Evolutionary conservation across 2,329 filamentous ascomycete species (phyloP).

Genomic region (Exophiala xenobiotica): DNA sequence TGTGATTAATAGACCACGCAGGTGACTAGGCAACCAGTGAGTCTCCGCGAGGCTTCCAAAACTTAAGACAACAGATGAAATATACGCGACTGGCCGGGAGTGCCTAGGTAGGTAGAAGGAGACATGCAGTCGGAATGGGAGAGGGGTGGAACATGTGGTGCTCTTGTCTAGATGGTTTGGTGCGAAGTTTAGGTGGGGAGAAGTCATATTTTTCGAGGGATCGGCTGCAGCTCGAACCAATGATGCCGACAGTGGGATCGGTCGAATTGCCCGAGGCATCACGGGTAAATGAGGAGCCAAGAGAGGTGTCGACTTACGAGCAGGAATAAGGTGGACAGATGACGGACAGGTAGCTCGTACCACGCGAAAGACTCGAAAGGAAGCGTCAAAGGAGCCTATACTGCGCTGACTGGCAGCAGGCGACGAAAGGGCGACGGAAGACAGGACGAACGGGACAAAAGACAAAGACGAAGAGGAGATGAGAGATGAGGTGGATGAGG

Average conservation of each 20-base stretch:
- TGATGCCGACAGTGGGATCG: constrained; percentile 20
- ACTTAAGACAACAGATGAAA: constrained; percentile 5
- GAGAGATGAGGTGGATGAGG: neutral
- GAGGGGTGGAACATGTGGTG: constrained; percentile 22
- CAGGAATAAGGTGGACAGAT: constrained; percentile 23
- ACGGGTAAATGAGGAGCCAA: constrained; percentile 10
- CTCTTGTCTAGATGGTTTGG: constrained; percentile 12
- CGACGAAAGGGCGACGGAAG: neutral
- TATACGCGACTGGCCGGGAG: constrained; percentile 19
- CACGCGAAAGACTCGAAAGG: constrained; percentile 1
- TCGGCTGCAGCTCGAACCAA: constrained; percentile 24
- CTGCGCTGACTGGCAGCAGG: neutral
- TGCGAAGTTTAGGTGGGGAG: constrained; percentile 25
- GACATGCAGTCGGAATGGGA: constrained; percentile 17
- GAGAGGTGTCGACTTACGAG: constrained; percentile 23
- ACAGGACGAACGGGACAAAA: neutral
- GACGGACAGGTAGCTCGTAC: constrained; percentile 3
- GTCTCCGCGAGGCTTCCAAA: constrained; percentile 7
- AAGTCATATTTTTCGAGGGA: constrained; percentile 26
- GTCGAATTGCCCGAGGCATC: constrained; percentile 22
- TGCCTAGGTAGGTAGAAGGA: constrained; percentile 8
- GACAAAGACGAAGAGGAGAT: neutral
- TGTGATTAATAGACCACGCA: neutral
- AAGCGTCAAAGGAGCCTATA: neutral
- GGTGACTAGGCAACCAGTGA: constrained; percentile 12